Percentiles rank a stretch among this genome's conserved stretches.
Conservation (phyloP, 106 monocot genomes). For the Allium sativum region DNA sequence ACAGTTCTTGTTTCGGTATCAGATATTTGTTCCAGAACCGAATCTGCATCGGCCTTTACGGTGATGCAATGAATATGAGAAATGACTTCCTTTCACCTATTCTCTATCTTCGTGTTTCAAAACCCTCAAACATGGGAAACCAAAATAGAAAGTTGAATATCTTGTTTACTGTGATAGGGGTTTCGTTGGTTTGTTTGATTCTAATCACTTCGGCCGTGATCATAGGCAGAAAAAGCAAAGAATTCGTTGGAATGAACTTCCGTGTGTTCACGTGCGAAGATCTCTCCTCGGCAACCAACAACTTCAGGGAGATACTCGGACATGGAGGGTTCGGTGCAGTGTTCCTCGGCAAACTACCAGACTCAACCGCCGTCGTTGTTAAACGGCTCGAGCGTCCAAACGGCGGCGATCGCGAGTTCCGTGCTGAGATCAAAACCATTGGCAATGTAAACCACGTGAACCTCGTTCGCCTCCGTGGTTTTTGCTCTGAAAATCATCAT, state of each 20-base stretch:
- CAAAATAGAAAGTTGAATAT: slow-evolving; percentile 8
- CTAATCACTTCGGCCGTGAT: background rate
- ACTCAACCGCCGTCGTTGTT: slow-evolving; percentile 28
- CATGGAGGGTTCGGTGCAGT: slow-evolving; percentile 55
- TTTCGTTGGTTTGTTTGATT: slow-evolving; percentile 1
- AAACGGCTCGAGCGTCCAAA: slow-evolving; percentile 47
- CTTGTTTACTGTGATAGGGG: background rate
- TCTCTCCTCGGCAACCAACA: slow-evolving; percentile 26
- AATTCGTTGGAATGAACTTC: slow-evolving; percentile 6
- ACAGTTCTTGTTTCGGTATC: slow-evolving; percentile 46
- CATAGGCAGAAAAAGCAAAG: background rate
- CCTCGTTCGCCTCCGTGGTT: slow-evolving; percentile 51
- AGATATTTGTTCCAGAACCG: slow-evolving; percentile 8
- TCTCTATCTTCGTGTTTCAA: slow-evolving; percentile 20
- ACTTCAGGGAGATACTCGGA: slow-evolving; percentile 45
- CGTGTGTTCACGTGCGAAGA: slow-evolving; percentile 43
- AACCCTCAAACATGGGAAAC: background rate
- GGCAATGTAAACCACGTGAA: slow-evolving; percentile 52
- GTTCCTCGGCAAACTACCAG: slow-evolving; percentile 35
- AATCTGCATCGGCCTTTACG: slow-evolving; percentile 24
- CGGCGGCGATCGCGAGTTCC: slow-evolving; percentile 49
- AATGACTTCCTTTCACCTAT: slow-evolving; percentile 14
- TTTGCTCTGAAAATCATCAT: slow-evolving; percentile 44
- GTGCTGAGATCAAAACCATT: slow-evolving; percentile 51
- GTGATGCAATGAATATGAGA: slow-evolving; percentile 27